These are phyloP conservation scores for Kwoniella shivajii DNA, from an alignment of 1,284 basidiomycete genomes.

Conservation along the genomic window DNA sequence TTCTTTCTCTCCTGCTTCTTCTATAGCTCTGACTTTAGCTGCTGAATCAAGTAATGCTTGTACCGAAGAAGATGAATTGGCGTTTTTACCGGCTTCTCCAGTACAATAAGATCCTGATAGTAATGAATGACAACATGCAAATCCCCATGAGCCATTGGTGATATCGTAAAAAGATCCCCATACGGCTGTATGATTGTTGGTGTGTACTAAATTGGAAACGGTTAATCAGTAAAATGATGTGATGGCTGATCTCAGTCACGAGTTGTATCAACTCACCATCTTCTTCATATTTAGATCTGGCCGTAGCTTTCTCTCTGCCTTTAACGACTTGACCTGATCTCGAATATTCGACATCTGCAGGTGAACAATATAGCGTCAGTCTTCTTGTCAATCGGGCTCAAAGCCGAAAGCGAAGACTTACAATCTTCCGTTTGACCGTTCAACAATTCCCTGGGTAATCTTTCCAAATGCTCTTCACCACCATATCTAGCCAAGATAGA, in stretches of 20 bases:
- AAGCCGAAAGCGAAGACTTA: constrained; percentile 26
- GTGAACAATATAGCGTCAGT: not conserved
- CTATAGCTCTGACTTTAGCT: constrained; percentile 45
- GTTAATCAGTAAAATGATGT: not conserved
- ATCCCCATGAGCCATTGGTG: constrained; percentile 80
- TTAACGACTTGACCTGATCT: constrained; percentile 86
- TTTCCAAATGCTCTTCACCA: constrained; percentile 87
- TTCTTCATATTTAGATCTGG: constrained; percentile 88
- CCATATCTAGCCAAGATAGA: constrained; percentile 89
- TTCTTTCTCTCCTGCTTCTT: constrained; percentile 34
- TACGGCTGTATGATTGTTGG: constrained; percentile 89
- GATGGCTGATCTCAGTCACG: not conserved
- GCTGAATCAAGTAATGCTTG: constrained; percentile 63
- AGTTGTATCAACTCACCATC: constrained; percentile 66
- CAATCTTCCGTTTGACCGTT: constrained; percentile 93
- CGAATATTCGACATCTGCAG: constrained; percentile 85
- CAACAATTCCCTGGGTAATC: constrained; percentile 76
- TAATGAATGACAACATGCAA: constrained; percentile 87
- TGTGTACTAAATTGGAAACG: constrained; percentile 60
- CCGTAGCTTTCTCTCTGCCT: constrained; percentile 83
- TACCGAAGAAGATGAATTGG: constrained; percentile 69
- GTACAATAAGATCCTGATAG: constrained; percentile 91
- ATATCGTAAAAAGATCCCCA: constrained; percentile 96
- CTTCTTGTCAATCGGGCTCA: too few species aligned
- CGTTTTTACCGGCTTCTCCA: constrained; percentile 82